These are phyloP conservation scores for Henningerozyma blattae DNA, from an alignment of 805 yeast genomes.

Conservation along the genomic window DNA sequence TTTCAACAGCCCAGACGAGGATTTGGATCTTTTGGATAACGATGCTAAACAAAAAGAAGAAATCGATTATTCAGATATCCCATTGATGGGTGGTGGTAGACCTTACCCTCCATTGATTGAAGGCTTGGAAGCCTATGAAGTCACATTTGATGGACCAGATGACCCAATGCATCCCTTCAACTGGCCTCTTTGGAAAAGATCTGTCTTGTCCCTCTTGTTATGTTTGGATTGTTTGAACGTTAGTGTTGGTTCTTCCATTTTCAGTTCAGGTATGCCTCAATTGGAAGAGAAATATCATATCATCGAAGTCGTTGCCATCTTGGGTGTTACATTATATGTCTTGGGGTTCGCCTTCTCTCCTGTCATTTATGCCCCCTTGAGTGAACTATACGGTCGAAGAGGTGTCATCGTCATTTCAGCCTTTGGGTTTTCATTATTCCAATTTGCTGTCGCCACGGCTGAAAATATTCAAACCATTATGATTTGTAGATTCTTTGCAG, in stretches of 20 bases:
- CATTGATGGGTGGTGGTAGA: constrained; percentile 59
- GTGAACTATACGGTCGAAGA: constrained; percentile 69
- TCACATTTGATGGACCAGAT: constrained; percentile 61
- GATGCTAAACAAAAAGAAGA: too few relatives aligned
- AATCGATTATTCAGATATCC: constrained; percentile 14
- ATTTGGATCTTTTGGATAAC: not conserved
- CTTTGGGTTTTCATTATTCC: constrained; percentile 46
- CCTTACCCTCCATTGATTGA: constrained; percentile 44
- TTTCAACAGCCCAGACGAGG: constrained; percentile 5
- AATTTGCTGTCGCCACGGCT: constrained; percentile 68
- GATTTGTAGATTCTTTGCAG: constrained; percentile 70
- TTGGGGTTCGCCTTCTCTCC: constrained; percentile 93
- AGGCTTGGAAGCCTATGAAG: constrained; percentile 45
- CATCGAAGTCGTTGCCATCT: constrained; percentile 54
- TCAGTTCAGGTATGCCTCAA: constrained; percentile 45
- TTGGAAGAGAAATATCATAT: constrained; percentile 44
- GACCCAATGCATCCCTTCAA: constrained; percentile 76
- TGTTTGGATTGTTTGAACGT: constrained; percentile 37
- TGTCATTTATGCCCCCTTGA: constrained; percentile 76
- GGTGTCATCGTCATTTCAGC: constrained; percentile 44
- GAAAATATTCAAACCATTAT: constrained; percentile 66
- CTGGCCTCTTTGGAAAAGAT: constrained; percentile 43
- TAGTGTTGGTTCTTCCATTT: constrained; percentile 74
- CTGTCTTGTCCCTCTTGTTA: constrained; percentile 29
- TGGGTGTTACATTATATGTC: constrained; percentile 75